Conservation (phyloP, 139 green algal species). For the Coelastrella sp. region DNA sequence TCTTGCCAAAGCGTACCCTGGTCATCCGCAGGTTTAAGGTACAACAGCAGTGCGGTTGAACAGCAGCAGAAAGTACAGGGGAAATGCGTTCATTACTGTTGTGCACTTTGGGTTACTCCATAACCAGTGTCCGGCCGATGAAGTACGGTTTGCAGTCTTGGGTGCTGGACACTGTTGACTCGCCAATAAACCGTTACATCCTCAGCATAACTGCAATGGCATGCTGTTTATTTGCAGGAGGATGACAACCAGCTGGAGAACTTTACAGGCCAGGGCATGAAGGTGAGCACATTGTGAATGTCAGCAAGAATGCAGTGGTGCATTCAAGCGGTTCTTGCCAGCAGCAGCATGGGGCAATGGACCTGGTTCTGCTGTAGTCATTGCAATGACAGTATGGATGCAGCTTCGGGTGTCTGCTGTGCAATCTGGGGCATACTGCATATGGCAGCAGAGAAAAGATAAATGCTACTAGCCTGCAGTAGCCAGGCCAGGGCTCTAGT, state of each 20-base stretch:
- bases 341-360: no score
- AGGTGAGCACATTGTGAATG: neutral
- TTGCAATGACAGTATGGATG: no score
- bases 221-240: neutral
- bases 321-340: neutral
- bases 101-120: neutral
- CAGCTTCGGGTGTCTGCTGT: no score
- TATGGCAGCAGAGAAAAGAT: no score
- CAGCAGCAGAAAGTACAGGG: neutral
- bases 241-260: neutral
- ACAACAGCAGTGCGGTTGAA: neutral
- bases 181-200: neutral
- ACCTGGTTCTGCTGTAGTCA: no score
- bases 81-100: neutral
- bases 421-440: no score
- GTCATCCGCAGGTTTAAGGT: conserved; percentile 21
- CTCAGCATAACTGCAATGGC: neutral
- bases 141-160: neutral
- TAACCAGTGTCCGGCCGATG: no score
- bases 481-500: no score
- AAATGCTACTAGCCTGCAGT: no score
- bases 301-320: neutral
- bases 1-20: neutral
- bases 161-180: no score
- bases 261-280: neutral